Conservation (phyloP, 768 basidiomycete genomes). For the Lactarius sanguifluus region DNA sequence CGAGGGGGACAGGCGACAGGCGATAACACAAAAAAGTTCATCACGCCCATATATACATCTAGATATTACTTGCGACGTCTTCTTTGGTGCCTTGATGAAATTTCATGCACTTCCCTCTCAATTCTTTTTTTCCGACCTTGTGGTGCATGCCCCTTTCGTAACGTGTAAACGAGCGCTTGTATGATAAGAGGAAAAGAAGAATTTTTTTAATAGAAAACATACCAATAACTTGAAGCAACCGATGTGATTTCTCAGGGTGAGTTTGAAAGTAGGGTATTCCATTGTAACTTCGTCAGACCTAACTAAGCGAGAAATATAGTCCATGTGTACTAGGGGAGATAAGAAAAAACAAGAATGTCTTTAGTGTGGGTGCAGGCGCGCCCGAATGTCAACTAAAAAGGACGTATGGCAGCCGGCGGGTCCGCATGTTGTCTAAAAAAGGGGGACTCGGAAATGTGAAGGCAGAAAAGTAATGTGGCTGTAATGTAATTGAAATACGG, state of each 20-base stretch:
- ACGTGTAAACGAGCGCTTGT: slow-evolving; percentile 2
- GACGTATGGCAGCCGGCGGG: not conserved
- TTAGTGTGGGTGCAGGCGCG: not conserved
- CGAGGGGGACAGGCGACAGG: not conserved
- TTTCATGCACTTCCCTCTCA: not conserved
- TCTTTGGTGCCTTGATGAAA: not conserved
- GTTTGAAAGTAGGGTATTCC: not conserved
- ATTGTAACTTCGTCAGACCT: not conserved
- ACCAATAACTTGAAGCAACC: not conserved
- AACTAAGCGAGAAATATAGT: slow-evolving; percentile 2
- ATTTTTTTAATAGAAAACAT: not conserved
- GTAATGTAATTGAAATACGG: not conserved
- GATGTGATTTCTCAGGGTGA: not conserved
- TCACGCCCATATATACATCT: not conserved
- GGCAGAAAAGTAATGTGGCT: not conserved
- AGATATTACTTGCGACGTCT: not conserved
- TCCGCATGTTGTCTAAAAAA: not conserved
- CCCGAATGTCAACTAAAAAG: not conserved
- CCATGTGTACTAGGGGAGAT: not conserved
- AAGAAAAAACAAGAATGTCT: not conserved
- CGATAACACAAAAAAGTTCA: not conserved
- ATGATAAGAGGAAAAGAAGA: not conserved
- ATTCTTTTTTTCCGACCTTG: not conserved
- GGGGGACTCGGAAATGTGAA: not conserved
- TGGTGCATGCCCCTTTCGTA: slow-evolving; percentile 5